Evolutionary conservation across 1,139 yeast genomes (phyloP), one percentile per base, ranked within the genome.

Genomic region (Ogataea hybrid): DNA sequence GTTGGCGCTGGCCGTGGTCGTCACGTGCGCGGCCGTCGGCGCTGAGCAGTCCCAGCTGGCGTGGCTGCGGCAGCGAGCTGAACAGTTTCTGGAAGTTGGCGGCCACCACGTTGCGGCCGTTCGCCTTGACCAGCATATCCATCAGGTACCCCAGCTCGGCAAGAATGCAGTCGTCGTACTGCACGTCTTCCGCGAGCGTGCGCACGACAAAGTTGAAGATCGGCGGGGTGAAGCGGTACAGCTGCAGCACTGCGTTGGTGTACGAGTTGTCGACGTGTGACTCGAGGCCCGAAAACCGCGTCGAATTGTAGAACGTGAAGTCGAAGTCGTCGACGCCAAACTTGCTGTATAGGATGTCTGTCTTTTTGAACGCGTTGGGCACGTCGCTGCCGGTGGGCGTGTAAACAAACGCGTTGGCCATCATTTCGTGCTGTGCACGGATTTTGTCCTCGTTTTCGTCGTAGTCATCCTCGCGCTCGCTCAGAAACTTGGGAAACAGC

Each of bases 291-390:
- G 96, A 78, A 53, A 70, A 84, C 1, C 62, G 57, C 0, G 97
- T 86, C 37, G 72, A 70, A 58, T 90, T 89, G 67, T 85, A 92
- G 54, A 81, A 84, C 42, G 77, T 81, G 59, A 92, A 92, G 65
- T 94, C 97, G 65, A 92, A 92, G 63, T 89, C 97, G 53, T 84
- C 89, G 22, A 94, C 90, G 15, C 98, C 98, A 63, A 89, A 92
- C 55, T 79, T 84, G 44, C 95, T 85, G 61, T 90, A 90, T 35
- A 84, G 77, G 47, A 92, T 86, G 47, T 84, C 86, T 42, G 88
- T 69, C 54, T 81, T 79, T 29, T 81, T 70, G 63, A 84, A 92
- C 28, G 90, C 84, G 43, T 82, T 82, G 0, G 97, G 96, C 36
- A 74, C 64, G 33, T 62, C 64, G 44, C 67, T 63, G 17, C 64